Evolutionary conservation across 768 basidiomycete genomes (phyloP).

Genomic region (Lentinula sp.): DNA sequence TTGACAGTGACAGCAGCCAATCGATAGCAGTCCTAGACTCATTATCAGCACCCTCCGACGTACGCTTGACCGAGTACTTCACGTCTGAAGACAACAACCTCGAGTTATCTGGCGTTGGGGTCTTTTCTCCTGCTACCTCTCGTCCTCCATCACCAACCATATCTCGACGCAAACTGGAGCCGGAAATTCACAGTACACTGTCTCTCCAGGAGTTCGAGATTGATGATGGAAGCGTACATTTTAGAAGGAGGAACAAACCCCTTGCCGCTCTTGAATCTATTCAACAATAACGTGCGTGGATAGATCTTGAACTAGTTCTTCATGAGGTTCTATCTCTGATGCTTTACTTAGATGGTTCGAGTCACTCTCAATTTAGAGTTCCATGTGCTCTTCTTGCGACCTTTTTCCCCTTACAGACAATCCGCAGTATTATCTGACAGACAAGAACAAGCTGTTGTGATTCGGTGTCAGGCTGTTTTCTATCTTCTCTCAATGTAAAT

Average conservation of each 20-base stretch:
- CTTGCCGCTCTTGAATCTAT: neutral
- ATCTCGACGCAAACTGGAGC: slow-evolving; percentile 27
- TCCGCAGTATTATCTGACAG: neutral
- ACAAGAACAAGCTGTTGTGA: neutral
- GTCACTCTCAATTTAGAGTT: neutral
- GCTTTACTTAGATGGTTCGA: neutral
- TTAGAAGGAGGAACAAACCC: slow-evolving; percentile 3
- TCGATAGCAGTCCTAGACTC: neutral
- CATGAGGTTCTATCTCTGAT: neutral
- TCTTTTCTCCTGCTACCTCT: slow-evolving; percentile 69
- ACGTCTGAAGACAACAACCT: slow-evolving; percentile 44
- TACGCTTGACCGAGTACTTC: slow-evolving; percentile 39
- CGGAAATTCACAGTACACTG: neutral
- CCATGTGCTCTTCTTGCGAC: neutral
- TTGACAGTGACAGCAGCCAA: neutral
- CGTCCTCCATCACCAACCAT: slow-evolving; percentile 60
- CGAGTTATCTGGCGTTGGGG: slow-evolving; percentile 61
- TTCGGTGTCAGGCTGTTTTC: neutral
- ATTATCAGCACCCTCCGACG: neutral
- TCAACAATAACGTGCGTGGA: neutral
- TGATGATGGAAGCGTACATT: slow-evolving; percentile 1
- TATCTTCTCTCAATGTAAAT: neutral
- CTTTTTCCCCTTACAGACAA: neutral
- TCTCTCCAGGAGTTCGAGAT: neutral
- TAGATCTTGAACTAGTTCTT: neutral